Conservation (phyloP, 1,284 basidiomycete genomes). For the Ustilago hordei region DNA sequence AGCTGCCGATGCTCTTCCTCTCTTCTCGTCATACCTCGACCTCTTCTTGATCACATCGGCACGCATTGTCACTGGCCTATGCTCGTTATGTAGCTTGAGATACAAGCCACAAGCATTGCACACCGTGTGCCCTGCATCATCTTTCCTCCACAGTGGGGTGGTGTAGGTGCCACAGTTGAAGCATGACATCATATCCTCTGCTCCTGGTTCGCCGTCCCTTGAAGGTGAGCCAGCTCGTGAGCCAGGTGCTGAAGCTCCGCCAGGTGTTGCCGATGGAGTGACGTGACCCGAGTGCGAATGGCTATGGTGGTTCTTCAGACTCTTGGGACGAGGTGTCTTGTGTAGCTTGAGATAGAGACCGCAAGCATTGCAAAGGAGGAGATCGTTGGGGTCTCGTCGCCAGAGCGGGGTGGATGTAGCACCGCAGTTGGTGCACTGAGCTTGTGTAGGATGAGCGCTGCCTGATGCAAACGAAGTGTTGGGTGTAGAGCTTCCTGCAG, state of each 20-base stretch:
- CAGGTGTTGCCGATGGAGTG: conserved; percentile 50
- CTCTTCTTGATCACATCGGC: conserved; percentile 67
- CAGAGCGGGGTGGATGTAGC: conserved; percentile 65
- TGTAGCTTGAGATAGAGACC: conserved; percentile 67
- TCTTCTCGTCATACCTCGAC: conserved; percentile 60
- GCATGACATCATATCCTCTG: conserved; percentile 55
- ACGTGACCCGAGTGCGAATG: conserved; percentile 52
- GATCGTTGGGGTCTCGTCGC: conserved; percentile 62
- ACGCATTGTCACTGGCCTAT: conserved; percentile 62
- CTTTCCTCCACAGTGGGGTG: conserved; percentile 67
- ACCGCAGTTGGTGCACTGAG: conserved; percentile 66
- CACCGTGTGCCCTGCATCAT: conserved; percentile 59
- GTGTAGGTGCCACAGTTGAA: conserved; percentile 67
- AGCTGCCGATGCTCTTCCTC: conserved; percentile 28
- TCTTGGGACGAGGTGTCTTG: conserved; percentile 63
- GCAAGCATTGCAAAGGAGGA: conserved; percentile 67
- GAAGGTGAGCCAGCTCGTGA: conserved; percentile 42
- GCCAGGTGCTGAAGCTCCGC: conserved; percentile 44
- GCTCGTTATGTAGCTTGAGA: conserved; percentile 62
- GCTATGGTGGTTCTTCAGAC: conserved; percentile 57
- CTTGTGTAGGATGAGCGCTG: conserved; percentile 33
- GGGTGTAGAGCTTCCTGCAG: conserved; percentile 25
- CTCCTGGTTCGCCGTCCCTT: conserved; percentile 25
- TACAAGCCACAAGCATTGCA: conserved; percentile 67
- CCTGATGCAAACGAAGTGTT: conserved; percentile 28